Conservation (phyloP, 2,329 filamentous ascomycete genomes). For the Penicillium crustosum region DNA sequence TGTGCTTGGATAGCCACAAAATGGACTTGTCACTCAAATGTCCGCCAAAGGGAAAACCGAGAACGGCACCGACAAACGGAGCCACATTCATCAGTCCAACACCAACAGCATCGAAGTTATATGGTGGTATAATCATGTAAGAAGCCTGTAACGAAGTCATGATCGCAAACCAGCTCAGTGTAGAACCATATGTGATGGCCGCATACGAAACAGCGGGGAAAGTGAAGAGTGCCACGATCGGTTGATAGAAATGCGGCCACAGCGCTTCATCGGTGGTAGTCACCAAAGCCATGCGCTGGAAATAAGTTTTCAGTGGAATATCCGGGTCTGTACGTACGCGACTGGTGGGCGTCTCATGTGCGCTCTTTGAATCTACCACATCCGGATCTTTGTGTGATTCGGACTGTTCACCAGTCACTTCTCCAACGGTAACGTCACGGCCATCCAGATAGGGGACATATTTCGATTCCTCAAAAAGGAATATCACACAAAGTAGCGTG, state of each 20-base stretch:
- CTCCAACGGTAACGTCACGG: neutral
- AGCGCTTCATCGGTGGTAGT: constrained; percentile 19
- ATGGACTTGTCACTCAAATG: constrained; percentile 42
- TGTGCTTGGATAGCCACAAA: constrained; percentile 38
- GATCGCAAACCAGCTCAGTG: constrained; percentile 42
- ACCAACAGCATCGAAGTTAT: constrained; percentile 39
- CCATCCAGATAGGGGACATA: constrained; percentile 14
- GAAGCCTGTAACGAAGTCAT: constrained; percentile 40
- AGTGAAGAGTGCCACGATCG: constrained; percentile 30
- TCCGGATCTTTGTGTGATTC: neutral
- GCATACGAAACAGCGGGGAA: constrained; percentile 54
- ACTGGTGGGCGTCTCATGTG: neutral
- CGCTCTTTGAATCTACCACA: neutral
- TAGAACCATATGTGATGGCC: constrained; percentile 40
- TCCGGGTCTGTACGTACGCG: constrained; percentile 22
- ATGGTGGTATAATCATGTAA: constrained; percentile 40
- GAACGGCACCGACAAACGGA: constrained; percentile 41
- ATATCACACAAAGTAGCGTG: constrained; percentile 44
- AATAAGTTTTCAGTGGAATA: constrained; percentile 46
- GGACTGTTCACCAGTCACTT: constrained; percentile 3
- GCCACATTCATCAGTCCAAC: constrained; percentile 44
- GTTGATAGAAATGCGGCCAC: constrained; percentile 29
- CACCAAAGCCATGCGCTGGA: constrained; percentile 43
- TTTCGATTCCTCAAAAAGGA: constrained; percentile 49
- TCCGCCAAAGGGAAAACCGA: constrained; percentile 39